Evolutionary conservation across 148 eudicot genomes (phyloP).

Genomic region (Salicornia ramosissima): DNA sequence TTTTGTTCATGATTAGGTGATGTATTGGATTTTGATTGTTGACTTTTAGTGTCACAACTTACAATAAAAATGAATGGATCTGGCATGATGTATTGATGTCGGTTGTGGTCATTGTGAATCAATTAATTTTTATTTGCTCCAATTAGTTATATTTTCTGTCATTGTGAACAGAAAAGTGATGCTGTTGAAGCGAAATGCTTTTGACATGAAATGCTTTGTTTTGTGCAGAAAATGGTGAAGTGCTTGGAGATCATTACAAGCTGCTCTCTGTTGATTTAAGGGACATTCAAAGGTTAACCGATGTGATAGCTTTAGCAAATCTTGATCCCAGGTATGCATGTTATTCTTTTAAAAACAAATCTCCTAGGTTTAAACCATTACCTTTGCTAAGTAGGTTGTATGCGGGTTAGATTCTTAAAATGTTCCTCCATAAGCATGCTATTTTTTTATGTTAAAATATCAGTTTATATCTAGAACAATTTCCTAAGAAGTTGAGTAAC

Average conservation of each 20-base stretch:
- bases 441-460: background rate
- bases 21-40: too few species aligned
- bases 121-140: background rate
- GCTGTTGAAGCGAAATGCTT: slow-evolving; percentile 14
- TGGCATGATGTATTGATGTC: too few species aligned
- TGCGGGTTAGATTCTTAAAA: background rate
- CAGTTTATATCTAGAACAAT: background rate
- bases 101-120: background rate
- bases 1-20: too few species aligned
- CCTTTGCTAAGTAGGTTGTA: background rate
- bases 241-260: slow-evolving; percentile 76
- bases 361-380: background rate
- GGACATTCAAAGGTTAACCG: slow-evolving; percentile 58
- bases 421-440: background rate
- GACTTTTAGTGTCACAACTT: too few species aligned
- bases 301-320: slow-evolving; percentile 55
- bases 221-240: slow-evolving; percentile 83
- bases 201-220: background rate
- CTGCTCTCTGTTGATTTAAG: slow-evolving; percentile 91
- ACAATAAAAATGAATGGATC: too few species aligned
- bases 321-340: slow-evolving; percentile 82
- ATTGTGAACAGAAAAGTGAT: background rate
- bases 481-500: background rate
- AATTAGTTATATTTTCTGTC: background rate
- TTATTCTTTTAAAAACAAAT: background rate